Conservation (phyloP, 2,329 filamentous ascomycete genomes). For the Colletotrichum nymphaeae region DNA sequence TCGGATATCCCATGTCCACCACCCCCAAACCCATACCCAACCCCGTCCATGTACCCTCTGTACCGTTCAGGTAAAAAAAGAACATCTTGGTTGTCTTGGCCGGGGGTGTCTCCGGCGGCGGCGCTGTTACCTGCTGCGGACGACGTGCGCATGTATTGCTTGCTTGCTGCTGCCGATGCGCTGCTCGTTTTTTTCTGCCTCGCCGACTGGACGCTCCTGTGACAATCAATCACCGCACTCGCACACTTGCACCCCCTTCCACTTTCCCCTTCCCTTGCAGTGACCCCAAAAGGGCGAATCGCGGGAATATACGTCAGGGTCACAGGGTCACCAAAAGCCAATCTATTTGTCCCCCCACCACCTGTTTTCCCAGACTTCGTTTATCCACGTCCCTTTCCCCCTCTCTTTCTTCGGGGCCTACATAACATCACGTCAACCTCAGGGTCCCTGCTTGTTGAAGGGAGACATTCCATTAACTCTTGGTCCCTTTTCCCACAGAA, state of each 20-base stretch:
- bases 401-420: slow-evolving; percentile 21
- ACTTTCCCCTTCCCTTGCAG: slow-evolving; percentile 34
- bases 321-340: slow-evolving; percentile 33
- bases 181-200: not conserved
- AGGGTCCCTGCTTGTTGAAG: slow-evolving; percentile 21
- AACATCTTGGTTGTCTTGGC: not conserved
- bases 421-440: slow-evolving; percentile 32
- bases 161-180: slow-evolving; percentile 2
- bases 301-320: slow-evolving; percentile 35
- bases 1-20: not conserved
- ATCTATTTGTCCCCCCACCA: slow-evolving; percentile 35
- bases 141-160: not conserved
- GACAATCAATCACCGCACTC: slow-evolving; percentile 30
- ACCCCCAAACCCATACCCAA: not conserved
- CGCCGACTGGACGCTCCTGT: slow-evolving; percentile 5
- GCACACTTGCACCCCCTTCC: slow-evolving; percentile 22
- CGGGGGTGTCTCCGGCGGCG: not conserved
- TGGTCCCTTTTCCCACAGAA: not conserved
- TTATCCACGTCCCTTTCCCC: slow-evolving; percentile 6
- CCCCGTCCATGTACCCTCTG: not conserved
- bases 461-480: slow-evolving; percentile 18
- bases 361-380: slow-evolving; percentile 30
- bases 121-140: not conserved
- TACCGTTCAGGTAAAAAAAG: not conserved
- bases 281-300: slow-evolving; percentile 34